Evolutionary conservation across 2,329 filamentous ascomycete species (phyloP).

Genomic region (Apiospora rasikravindrae): DNA sequence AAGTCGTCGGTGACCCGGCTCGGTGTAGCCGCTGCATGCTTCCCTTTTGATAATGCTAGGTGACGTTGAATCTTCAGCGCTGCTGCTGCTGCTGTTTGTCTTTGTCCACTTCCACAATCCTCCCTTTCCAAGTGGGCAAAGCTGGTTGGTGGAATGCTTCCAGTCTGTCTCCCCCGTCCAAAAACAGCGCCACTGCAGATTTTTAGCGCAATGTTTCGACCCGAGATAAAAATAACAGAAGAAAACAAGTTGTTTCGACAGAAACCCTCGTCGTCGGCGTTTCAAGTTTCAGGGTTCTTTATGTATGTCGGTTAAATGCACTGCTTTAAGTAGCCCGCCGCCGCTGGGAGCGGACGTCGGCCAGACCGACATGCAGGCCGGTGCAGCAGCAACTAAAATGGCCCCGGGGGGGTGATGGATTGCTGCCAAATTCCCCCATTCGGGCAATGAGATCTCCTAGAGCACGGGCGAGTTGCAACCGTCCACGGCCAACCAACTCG

Average conservation of each 20-base stretch:
- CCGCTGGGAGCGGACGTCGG: neutral
- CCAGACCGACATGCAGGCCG: neutral
- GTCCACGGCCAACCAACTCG: neutral
- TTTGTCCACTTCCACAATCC: neutral
- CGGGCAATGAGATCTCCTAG: conserved; percentile 25
- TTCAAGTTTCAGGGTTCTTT: neutral
- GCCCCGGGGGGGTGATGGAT: neutral
- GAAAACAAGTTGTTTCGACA: neutral
- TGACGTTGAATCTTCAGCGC: neutral
- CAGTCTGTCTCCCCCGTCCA: neutral
- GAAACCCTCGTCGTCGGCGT: neutral
- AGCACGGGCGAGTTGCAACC: neutral
- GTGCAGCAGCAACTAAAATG: conserved; percentile 17
- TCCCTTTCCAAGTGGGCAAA: neutral
- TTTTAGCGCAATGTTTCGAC: neutral
- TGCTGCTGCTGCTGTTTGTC: neutral
- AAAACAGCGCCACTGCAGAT: neutral
- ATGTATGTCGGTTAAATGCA: neutral
- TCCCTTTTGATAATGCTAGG: neutral
- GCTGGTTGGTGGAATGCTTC: neutral
- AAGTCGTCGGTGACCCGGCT: neutral
- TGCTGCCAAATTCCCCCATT: conserved; percentile 25
- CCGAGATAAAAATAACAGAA: neutral
- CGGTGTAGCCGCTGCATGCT: conserved; percentile 4
- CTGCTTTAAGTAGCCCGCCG: neutral